phyloP scores from a whole-genome alignment of 2,329 filamentous ascomycete species.

The Neurospora crassa region DNA sequence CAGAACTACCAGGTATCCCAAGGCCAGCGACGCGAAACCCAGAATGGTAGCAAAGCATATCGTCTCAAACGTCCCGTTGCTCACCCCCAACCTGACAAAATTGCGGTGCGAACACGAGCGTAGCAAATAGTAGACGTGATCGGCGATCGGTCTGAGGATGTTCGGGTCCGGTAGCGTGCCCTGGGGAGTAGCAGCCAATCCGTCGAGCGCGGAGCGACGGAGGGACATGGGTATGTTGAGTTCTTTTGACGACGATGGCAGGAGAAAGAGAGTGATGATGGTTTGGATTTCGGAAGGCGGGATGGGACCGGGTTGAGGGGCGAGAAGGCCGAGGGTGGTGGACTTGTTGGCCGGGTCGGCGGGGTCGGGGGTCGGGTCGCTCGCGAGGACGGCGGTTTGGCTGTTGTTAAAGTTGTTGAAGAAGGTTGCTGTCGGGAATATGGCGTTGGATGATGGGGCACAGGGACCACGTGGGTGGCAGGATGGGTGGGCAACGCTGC shows the following conservation, averaged over 20 bases:
- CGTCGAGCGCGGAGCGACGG: conserved; percentile 28
- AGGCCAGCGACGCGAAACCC: conserved; percentile 30
- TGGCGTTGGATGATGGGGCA: conserved; percentile 6
- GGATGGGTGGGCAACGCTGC: conserved; percentile 5
- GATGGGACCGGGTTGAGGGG: conserved; percentile 12
- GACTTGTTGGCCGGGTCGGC: conserved; percentile 3
- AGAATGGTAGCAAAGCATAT: conserved; percentile 35
- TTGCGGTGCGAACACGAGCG: conserved; percentile 39
- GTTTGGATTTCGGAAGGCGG: conserved; percentile 27
- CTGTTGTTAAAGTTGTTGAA: conserved; percentile 1
- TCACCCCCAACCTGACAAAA: conserved; percentile 44
- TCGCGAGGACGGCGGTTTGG: conserved; percentile 4
- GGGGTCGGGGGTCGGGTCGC: conserved; percentile 10
- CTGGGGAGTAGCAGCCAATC: conserved; percentile 14
- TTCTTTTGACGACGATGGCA: conserved; percentile 33
- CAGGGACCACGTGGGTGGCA: conserved; percentile 7
- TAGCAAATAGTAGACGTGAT: conserved; percentile 36
- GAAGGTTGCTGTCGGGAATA: background rate
- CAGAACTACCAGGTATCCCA: conserved; percentile 30
- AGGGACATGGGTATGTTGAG: conserved; percentile 36
- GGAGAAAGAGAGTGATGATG: conserved; percentile 31
- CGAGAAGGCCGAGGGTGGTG: conserved; percentile 3
- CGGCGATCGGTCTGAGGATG: conserved; percentile 32
- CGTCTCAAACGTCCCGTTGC: conserved; percentile 40
- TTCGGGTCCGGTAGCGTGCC: conserved; percentile 27